A percentile compares a stretch with the other conserved stretches of the same genome.
phyloP scores from a whole-genome alignment of 805 yeast species.

The Ogataea polymorpha region DNA sequence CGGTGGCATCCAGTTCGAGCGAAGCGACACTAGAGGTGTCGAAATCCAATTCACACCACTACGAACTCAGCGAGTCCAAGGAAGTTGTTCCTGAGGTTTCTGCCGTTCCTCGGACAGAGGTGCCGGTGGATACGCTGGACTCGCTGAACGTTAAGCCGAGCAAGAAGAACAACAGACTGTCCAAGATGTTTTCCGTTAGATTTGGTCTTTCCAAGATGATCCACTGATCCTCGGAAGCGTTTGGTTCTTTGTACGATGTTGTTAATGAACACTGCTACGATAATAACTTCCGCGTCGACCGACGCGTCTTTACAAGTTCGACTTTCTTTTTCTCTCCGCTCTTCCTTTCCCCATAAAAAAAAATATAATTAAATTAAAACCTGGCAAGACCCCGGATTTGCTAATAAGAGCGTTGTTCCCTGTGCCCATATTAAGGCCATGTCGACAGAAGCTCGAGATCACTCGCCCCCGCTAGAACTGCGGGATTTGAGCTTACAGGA shows the following conservation, averaged over 20 bases:
- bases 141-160: slow-evolving; percentile 1
- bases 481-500: neutral
- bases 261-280: slow-evolving; percentile 4
- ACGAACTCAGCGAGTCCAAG: slow-evolving; percentile 7
- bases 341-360: slow-evolving; percentile 5
- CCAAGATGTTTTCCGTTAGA: slow-evolving; percentile 25
- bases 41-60: neutral
- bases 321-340: neutral
- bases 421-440: neutral
- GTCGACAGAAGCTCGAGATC: neutral
- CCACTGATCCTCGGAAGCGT: slow-evolving; percentile 2
- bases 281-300: slow-evolving; percentile 1
- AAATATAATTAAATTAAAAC: neutral
- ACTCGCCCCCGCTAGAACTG: neutral
- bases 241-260: slow-evolving; percentile 5
- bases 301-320: neutral
- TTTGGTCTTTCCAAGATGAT: slow-evolving; percentile 23
- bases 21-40: neutral
- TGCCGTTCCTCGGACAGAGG: slow-evolving; percentile 8
- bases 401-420: neutral
- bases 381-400: neutral
- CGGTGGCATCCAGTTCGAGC: neutral
- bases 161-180: slow-evolving; percentile 21
- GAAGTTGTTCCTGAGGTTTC: slow-evolving; percentile 1
- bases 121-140: neutral